Percentiles rank a stretch among this genome's conserved stretches.
Conservation (phyloP, 305 asterid genomes). For the Caryopteris hybrid region DNA sequence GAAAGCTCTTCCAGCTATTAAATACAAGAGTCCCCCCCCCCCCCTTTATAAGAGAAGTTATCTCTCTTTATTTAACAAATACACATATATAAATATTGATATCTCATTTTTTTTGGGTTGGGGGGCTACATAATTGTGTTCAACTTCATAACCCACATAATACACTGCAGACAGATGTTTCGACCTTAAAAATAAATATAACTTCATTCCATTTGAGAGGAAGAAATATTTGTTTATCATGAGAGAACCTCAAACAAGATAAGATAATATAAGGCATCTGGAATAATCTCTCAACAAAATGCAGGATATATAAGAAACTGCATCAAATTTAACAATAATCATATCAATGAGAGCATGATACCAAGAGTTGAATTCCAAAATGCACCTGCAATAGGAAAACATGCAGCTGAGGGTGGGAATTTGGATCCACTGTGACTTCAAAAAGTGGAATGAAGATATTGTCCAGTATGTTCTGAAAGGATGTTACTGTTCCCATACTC, state of each 20-base stretch:
- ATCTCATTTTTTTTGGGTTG: too few species aligned
- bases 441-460: conserved; percentile 91
- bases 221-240: neutral
- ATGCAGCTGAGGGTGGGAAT: conserved; percentile 91
- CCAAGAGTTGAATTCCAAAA: neutral
- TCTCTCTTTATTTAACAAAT: too few species aligned
- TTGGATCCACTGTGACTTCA: conserved; percentile 88
- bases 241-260: neutral
- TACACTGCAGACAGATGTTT: neutral
- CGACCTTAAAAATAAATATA: neutral
- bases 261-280: neutral
- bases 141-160: neutral
- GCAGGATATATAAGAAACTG: neutral
- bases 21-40: neutral
- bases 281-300: conserved; percentile 1
- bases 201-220: neutral
- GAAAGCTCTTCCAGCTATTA: neutral
- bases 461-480: conserved; percentile 86
- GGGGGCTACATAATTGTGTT: too few species aligned
- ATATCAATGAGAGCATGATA: neutral
- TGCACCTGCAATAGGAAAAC: conserved; percentile 79
- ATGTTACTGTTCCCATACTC: conserved; percentile 91
- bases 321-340: conserved; percentile 4
- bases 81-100: too few species aligned
- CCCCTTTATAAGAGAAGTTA: too few species aligned